Evolutionary conservation across 2,329 filamentous ascomycete species (phyloP), one percentile per base, ranked within the genome.

Genomic region (Pezicula rhizophila): DNA sequence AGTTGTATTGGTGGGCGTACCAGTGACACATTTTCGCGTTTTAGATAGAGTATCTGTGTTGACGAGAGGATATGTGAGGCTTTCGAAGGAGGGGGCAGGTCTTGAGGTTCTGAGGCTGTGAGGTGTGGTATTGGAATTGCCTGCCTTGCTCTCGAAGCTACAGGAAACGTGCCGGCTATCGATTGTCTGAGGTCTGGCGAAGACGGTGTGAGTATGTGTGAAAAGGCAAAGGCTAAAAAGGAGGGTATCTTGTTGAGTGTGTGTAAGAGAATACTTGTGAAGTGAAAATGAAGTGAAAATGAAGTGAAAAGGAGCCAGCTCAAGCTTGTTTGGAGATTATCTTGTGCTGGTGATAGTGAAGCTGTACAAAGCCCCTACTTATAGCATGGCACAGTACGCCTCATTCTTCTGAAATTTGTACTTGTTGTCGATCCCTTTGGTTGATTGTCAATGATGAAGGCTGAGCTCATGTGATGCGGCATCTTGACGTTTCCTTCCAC

Each of bases 1-100:
- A 65, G 33, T 48, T 50, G 47, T 60, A 61, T 8, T 50, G 39
- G 48, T 65, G 60, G n/a, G 53, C 50, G 50, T 65, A 65, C 50
- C 54, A 64, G 23, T 59, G 41, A 34, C 61, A 64, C 60, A 64
- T 64, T 8, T n/a, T 57, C 48, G 14, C 14, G 18, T 15, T 43
- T 34, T 41, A 38, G 45, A 42, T 39, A 26, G 37, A 25, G 42
- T n/a, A 4, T 7, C 3, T 6, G 17, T 2, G 15, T 18, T n/a
- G 20, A 42, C 4, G 17, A 26, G 17, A 17, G 6, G 8, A 17
- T 7, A 10, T 23, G 7, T 33, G n/a, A 15, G 28, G 15, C 6
- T 20, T 14, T 34, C 11, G 42, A 26, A 23, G 23, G 18, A n/a
- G 15, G 6, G 28, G 11, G 15, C 14, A 34, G 20, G 11, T 5